A percentile compares a stretch with the other conserved stretches of the same genome.
Evolutionary conservation across 83 land plant genomes (phyloP).

Genomic region (Thuja plicata): DNA sequence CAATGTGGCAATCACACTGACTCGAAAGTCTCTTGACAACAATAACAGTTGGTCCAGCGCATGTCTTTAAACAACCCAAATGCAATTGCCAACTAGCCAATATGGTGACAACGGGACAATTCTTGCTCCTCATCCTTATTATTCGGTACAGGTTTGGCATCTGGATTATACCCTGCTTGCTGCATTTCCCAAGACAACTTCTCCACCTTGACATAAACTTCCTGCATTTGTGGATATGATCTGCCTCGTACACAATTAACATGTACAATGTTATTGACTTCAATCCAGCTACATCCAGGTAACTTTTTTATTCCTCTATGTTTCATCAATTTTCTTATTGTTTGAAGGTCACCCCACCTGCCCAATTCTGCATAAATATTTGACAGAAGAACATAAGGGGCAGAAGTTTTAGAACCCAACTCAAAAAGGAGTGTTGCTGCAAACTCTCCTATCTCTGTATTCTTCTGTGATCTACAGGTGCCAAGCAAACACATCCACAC

Average conservation of each 20-base stretch:
- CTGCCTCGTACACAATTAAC: not conserved
- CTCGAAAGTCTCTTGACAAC: constrained; percentile 1
- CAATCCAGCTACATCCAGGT: constrained; percentile 19
- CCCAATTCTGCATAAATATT: constrained; percentile 8
- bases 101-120: not conserved
- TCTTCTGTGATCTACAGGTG: constrained; percentile 20
- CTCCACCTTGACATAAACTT: not conserved
- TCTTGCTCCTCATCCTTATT: constrained; percentile 18
- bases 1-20: constrained; percentile 9
- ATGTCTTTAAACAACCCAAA: not conserved
- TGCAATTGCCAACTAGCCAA: not conserved
- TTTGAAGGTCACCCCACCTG: constrained; percentile 13
- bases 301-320: constrained; percentile 11
- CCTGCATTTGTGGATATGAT: constrained; percentile 23
- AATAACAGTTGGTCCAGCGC: not conserved
- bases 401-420: constrained; percentile 4
- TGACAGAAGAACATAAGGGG: constrained; percentile 17
- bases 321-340: not conserved
- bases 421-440: constrained; percentile 15
- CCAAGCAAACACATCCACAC: constrained; percentile 12
- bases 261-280: constrained; percentile 3
- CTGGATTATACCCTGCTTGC: constrained; percentile 7
- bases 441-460: constrained; percentile 6
- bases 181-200: not conserved
- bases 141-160: not conserved